Evolutionary conservation across 306 rosid species (phyloP).

Genomic region (Pterocarpus santalinus): DNA sequence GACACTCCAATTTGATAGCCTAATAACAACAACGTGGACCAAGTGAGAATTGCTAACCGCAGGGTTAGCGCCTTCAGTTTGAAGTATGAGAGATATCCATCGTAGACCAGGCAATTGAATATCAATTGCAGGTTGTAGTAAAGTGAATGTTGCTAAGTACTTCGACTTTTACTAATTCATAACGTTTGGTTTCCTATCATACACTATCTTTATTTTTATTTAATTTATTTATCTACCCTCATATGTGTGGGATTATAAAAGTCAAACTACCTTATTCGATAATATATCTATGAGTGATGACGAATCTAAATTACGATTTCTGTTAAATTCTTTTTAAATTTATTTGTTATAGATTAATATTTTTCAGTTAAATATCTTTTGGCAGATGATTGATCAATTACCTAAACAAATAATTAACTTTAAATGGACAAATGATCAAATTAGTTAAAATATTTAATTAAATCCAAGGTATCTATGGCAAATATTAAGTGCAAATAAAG

Average conservation of each 20-base stretch:
- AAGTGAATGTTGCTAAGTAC: not conserved
- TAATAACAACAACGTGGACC: not conserved
- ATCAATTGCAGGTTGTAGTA: not conserved
- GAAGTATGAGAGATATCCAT: not conserved
- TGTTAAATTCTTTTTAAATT: not conserved
- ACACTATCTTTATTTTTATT: not conserved
- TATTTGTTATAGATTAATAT: not conserved
- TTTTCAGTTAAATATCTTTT: not conserved
- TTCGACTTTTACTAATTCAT: not conserved
- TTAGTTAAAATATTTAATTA: not conserved
- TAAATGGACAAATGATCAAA: not conserved
- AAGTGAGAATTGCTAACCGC: not conserved
- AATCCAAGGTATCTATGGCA: not conserved
- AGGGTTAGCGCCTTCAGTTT: not conserved
- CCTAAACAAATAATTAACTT: not conserved
- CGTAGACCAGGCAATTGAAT: slow-evolving; percentile 19
- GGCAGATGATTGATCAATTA: too few relatives aligned
- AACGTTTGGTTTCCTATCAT: not conserved
- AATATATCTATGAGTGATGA: not conserved
- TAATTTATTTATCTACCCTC: not conserved
- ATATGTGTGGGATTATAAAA: not conserved
- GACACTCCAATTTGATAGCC: slow-evolving; percentile 27
- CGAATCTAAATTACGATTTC: not conserved
- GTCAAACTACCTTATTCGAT: not conserved
- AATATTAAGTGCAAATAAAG: not conserved